Percentiles rank a stretch among this genome's conserved stretches.
These are phyloP conservation scores for Pseudonitzschia pungens DNA, from an alignment of 108 stramenopile species.

Conservation along the genomic window DNA sequence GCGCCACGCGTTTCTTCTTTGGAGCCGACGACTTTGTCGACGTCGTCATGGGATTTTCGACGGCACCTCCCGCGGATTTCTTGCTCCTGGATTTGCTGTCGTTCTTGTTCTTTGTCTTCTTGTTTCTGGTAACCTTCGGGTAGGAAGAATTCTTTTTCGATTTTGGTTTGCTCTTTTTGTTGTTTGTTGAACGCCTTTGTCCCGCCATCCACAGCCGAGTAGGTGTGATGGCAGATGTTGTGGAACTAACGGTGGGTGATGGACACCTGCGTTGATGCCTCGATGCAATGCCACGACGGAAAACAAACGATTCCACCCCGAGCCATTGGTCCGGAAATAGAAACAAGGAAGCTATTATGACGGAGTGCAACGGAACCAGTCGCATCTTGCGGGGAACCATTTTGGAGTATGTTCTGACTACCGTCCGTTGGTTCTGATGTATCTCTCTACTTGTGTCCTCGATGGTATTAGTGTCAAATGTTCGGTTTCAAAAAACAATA, in stretches of 20 bases:
- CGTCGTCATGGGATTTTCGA: neutral
- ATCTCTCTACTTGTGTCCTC: no score
- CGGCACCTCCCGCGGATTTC: neutral
- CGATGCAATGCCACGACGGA: neutral
- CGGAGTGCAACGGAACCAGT: neutral
- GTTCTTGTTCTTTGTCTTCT: neutral
- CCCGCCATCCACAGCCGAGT: neutral
- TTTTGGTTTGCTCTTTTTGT: constrained; percentile 13
- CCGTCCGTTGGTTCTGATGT: no score
- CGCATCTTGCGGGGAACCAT: neutral
- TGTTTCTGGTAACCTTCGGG: neutral
- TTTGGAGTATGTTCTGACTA: no score
- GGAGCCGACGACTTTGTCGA: neutral
- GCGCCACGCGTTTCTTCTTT: constrained; percentile 30
- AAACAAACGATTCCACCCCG: neutral
- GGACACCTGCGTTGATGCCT: neutral
- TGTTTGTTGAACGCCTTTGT: constrained; percentile 3
- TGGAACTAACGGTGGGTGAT: neutral
- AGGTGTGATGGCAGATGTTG: neutral
- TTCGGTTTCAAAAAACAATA: no score
- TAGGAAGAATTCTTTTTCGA: constrained; percentile 15
- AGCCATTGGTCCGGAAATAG: neutral
- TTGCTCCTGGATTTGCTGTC: constrained; percentile 23
- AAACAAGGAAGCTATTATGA: neutral
- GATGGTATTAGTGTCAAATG: no score